These are phyloP conservation scores for Salvia splendens DNA, from an alignment of 257 asterid species.

Conservation along the genomic window DNA sequence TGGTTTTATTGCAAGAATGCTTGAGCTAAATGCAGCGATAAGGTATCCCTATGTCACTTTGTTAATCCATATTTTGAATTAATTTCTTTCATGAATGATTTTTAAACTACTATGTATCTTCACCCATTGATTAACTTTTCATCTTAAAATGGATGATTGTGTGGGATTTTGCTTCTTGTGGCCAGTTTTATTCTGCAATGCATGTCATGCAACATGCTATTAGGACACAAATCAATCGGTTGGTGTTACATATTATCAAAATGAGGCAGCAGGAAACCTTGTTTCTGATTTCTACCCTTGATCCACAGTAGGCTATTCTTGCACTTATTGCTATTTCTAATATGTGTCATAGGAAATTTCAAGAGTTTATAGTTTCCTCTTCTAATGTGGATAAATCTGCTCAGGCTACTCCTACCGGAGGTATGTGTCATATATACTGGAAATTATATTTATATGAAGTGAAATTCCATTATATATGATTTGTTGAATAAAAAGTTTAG, in stretches of 20 bases:
- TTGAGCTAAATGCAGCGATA: slow-evolving; percentile 62
- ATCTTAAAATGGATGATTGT: slow-evolving; percentile 10
- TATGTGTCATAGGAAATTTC: slow-evolving; percentile 61
- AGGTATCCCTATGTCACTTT: slow-evolving; percentile 46
- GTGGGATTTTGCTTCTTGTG: neutral
- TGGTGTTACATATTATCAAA: slow-evolving; percentile 4
- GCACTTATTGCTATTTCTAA: neutral
- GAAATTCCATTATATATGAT: slow-evolving; percentile 17
- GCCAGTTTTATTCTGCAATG: slow-evolving; percentile 7
- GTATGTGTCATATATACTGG: slow-evolving; percentile 40
- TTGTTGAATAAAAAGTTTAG: slow-evolving; percentile 16
- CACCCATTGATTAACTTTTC: slow-evolving; percentile 7
- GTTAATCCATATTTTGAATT: slow-evolving; percentile 9
- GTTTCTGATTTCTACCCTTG: slow-evolving; percentile 3
- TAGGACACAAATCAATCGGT: slow-evolving; percentile 16
- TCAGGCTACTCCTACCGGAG: slow-evolving; percentile 38
- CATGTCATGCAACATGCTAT: slow-evolving; percentile 9
- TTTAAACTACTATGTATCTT: neutral
- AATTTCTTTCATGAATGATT: neutral
- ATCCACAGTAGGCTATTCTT: slow-evolving; percentile 1
- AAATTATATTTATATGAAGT: slow-evolving; percentile 10
- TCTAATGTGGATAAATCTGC: slow-evolving; percentile 36
- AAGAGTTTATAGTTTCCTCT: slow-evolving; percentile 41
- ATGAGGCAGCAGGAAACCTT: slow-evolving; percentile 26
- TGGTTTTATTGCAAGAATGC: slow-evolving; percentile 64